phyloP scores from a whole-genome alignment of 768 basidiomycete species.

The Paxillus involutus region DNA sequence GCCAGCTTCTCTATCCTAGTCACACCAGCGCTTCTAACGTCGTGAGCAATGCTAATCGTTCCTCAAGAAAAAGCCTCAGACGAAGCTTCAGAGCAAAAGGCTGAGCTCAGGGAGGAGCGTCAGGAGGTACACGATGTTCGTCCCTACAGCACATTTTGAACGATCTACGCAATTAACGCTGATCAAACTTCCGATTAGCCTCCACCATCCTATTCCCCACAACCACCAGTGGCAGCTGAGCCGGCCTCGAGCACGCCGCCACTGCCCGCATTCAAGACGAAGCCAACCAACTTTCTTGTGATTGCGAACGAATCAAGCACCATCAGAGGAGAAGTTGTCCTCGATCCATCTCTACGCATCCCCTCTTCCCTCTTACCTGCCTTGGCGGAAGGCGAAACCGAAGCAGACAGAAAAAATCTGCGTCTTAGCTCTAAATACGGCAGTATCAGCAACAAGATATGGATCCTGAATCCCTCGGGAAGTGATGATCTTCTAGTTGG shows the following conservation, averaged over 20 bases:
- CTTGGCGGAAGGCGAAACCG: constrained; percentile 33
- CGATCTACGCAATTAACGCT: not conserved
- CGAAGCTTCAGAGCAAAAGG: not conserved
- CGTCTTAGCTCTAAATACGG: constrained; percentile 34
- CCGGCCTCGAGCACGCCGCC: not conserved
- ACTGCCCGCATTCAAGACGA: constrained; percentile 20
- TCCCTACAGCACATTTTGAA: not conserved
- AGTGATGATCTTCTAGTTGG: constrained; percentile 6
- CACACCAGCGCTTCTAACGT: not conserved
- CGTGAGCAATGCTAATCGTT: constrained; percentile 6
- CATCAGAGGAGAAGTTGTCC: constrained; percentile 36
- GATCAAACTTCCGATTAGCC: constrained; percentile 8
- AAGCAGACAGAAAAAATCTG: constrained; percentile 40
- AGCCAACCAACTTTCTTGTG: constrained; percentile 26
- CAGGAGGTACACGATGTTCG: constrained; percentile 11
- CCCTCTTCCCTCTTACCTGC: constrained; percentile 41
- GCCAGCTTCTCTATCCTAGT: not conserved
- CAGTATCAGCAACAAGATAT: constrained; percentile 39
- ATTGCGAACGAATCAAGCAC: constrained; percentile 4
- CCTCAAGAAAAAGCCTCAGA: constrained; percentile 2
- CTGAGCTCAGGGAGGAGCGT: not conserved
- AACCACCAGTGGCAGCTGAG: not conserved
- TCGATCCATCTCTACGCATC: constrained; percentile 43
- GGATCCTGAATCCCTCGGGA: constrained; percentile 22
- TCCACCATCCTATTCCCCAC: constrained; percentile 24